Conservation (phyloP, 768 basidiomycete genomes). For the Panaeolus papilionaceus region DNA sequence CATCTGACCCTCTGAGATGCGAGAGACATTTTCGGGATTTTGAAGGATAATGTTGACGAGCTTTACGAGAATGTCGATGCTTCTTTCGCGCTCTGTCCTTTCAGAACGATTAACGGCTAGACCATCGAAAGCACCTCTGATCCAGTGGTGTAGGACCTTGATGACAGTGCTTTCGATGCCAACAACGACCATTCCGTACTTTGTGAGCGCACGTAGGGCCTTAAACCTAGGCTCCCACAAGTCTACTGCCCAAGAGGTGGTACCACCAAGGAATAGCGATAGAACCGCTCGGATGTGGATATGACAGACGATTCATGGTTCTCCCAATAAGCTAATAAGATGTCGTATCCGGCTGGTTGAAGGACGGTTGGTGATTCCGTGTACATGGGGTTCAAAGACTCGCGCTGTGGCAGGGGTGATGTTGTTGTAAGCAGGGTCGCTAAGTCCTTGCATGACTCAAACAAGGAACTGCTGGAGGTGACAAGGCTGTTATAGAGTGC, state of each 20-base stretch:
- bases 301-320: slow-evolving; percentile 54
- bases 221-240: slow-evolving; percentile 75
- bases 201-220: slow-evolving; percentile 69
- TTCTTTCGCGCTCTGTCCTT: slow-evolving; percentile 65
- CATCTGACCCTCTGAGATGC: slow-evolving; percentile 65
- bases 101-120: slow-evolving; percentile 48
- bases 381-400: slow-evolving; percentile 68
- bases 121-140: slow-evolving; percentile 67
- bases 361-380: slow-evolving; percentile 57
- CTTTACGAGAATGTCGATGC: slow-evolving; percentile 62
- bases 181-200: slow-evolving; percentile 61
- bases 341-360: slow-evolving; percentile 75
- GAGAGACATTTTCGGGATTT: slow-evolving; percentile 58
- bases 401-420: slow-evolving; percentile 61
- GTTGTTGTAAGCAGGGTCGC: slow-evolving; percentile 53
- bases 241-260: slow-evolving; percentile 63
- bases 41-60: slow-evolving; percentile 61
- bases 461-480: slow-evolving; percentile 71
- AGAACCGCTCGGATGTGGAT: slow-evolving; percentile 65
- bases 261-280: slow-evolving; percentile 59
- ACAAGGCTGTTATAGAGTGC: slow-evolving; percentile 42
- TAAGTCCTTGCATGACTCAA: slow-evolving; percentile 66
- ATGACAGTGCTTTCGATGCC: slow-evolving; percentile 70
- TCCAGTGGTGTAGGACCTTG: slow-evolving; percentile 66
- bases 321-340: slow-evolving; percentile 73